Conservation (phyloP, 2,329 filamentous ascomycete species). For the Herpotrichia juniperi region DNA sequence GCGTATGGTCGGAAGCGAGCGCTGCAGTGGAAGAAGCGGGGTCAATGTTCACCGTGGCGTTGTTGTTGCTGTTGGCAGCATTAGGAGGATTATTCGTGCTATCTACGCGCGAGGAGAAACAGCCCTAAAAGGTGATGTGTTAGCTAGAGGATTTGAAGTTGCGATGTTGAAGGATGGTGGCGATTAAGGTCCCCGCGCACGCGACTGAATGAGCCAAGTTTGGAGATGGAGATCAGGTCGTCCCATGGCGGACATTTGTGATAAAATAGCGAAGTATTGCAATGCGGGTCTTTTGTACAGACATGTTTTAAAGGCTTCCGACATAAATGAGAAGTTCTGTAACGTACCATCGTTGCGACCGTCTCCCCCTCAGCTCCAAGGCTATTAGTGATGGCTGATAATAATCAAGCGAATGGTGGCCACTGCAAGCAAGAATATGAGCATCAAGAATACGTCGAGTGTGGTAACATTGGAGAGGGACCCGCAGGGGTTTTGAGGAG, state of each 20-base stretch:
- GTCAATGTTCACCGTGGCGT: no score
- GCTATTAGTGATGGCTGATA: not conserved
- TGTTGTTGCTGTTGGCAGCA: slow-evolving; percentile 13
- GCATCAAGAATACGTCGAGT: slow-evolving; percentile 2
- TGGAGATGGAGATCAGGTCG: no score
- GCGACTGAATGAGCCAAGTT: no score
- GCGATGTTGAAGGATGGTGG: not conserved
- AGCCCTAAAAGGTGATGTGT: slow-evolving; percentile 19
- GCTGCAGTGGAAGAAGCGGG: slow-evolving; percentile 22
- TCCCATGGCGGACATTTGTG: no score
- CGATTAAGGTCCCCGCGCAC: no score
- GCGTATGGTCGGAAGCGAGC: no score
- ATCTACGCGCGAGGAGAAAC: slow-evolving; percentile 24
- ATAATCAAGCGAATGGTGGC: not conserved
- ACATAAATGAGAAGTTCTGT: not conserved
- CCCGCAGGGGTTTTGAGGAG: not conserved
- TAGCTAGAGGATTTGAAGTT: not conserved
- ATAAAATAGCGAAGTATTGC: no score
- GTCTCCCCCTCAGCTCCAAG: not conserved
- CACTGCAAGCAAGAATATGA: slow-evolving; percentile 1
- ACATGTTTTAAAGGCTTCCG: no score
- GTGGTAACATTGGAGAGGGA: not conserved
- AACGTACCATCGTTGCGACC: slow-evolving; percentile 1
- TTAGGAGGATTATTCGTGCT: slow-evolving; percentile 2
- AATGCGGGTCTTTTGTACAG: no score